phyloP scores from a whole-genome alignment of 768 basidiomycete species.

The Xerocomellus intermedius region DNA sequence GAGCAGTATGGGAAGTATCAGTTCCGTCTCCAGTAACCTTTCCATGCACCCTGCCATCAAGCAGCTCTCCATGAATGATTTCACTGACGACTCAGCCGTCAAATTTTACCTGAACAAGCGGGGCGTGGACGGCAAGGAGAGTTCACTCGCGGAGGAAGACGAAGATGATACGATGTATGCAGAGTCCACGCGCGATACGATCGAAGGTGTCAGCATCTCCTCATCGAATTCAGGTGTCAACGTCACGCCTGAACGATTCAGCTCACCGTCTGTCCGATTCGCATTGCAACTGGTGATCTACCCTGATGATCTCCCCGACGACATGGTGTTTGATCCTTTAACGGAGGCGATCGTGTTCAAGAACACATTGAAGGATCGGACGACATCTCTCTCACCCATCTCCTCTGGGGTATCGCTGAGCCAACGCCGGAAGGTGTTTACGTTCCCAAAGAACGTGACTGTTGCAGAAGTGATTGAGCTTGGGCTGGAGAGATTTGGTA shows the following conservation, averaged over 20 bases:
- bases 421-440: conserved; percentile 77
- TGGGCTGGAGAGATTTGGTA: conserved; percentile 90
- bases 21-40: conserved; percentile 87
- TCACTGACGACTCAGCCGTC: conserved; percentile 94
- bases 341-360: conserved; percentile 95
- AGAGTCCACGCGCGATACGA: conserved; percentile 36
- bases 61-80: conserved; percentile 95
- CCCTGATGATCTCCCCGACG: conserved; percentile 88
- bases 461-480: conserved; percentile 96
- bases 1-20: conserved; percentile 91
- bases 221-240: conserved; percentile 33
- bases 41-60: conserved; percentile 95
- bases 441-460: conserved; percentile 91
- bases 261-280: conserved; percentile 81
- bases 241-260: conserved; percentile 70
- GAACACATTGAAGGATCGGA: conserved; percentile 60
- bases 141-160: conserved; percentile 43
- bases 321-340: conserved; percentile 89
- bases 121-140: conserved; percentile 43
- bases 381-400: conserved; percentile 39
- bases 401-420: conserved; percentile 57
- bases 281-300: conserved; percentile 85
- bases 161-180: conserved; percentile 42
- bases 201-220: conserved; percentile 19
- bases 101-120: conserved; percentile 91